A percentile compares a stretch with the other conserved stretches of the same genome.
phyloP scores from a whole-genome alignment of 495 filamentous ascomycete species.

The Daldinia bambusicola region DNA sequence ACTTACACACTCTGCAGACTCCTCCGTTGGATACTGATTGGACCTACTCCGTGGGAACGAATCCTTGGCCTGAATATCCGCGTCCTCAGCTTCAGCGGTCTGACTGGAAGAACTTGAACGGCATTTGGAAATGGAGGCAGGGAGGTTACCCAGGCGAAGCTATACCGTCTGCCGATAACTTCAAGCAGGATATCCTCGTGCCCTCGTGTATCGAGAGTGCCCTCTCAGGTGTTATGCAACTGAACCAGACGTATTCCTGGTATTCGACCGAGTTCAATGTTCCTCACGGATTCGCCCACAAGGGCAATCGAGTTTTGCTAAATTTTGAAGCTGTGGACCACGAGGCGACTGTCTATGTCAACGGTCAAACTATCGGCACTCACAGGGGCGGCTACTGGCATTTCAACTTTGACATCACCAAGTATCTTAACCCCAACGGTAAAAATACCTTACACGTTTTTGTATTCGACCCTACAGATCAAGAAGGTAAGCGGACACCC shows the following conservation, averaged over 20 bases:
- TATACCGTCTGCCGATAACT: constrained; percentile 24
- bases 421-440: constrained; percentile 53
- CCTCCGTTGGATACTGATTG: constrained; percentile 68
- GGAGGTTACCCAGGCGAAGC: constrained; percentile 55
- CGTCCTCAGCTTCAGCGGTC: constrained; percentile 68
- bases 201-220: constrained; percentile 71
- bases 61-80: constrained; percentile 75
- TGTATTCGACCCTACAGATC: constrained; percentile 73
- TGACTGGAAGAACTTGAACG: constrained; percentile 71
- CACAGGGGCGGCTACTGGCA: constrained; percentile 71
- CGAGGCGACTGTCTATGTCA: constrained; percentile 71
- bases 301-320: constrained; percentile 58
- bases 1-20: constrained; percentile 35
- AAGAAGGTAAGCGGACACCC: constrained; percentile 42
- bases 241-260: constrained; percentile 65
- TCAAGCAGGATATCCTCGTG: constrained; percentile 64
- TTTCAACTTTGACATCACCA: constrained; percentile 69
- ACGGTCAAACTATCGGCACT: constrained; percentile 63
- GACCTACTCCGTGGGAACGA: constrained; percentile 68
- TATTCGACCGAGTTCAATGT: constrained; percentile 68
- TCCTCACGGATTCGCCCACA: constrained; percentile 56
- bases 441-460: constrained; percentile 70
- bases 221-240: constrained; percentile 62
- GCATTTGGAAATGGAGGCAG: constrained; percentile 71
- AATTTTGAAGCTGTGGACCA: constrained; percentile 78